Percentiles rank a stretch among this genome's conserved stretches.
phyloP scores from a whole-genome alignment of 306 rosid genomes.

The Ormosia emarginata region DNA sequence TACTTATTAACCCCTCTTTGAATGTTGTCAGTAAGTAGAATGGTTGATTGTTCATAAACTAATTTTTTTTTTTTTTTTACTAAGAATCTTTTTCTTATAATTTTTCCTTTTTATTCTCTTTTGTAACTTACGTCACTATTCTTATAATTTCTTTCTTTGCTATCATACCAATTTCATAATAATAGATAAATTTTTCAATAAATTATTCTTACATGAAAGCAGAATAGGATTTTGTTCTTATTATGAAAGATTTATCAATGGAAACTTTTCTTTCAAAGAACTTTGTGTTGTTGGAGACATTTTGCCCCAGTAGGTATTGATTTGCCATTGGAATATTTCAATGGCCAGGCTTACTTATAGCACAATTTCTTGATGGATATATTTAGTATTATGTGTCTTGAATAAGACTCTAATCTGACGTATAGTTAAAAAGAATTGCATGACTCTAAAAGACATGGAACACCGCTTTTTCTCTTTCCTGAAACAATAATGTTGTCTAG shows the following conservation, averaged over 20 bases:
- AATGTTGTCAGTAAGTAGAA: neutral
- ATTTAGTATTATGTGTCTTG: constrained; percentile 7
- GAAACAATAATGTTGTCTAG: constrained; percentile 30
- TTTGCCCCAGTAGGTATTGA: constrained; percentile 20
- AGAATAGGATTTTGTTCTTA: neutral
- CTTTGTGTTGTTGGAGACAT: neutral
- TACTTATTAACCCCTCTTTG: neutral
- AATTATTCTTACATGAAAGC: neutral
- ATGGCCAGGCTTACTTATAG: neutral
- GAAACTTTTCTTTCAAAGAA: neutral
- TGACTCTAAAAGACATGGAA: constrained; percentile 18
- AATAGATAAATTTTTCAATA: neutral
- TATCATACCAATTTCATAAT: neutral
- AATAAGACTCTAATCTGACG: constrained; percentile 13
- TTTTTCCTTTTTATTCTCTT: neutral
- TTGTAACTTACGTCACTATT: neutral
- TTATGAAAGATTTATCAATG: neutral
- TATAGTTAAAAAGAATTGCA: neutral
- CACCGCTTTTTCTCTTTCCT: constrained; percentile 14
- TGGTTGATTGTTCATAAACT: neutral
- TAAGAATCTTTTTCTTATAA: neutral
- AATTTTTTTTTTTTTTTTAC: neutral
- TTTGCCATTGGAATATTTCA: constrained; percentile 13
- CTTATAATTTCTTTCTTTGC: neutral
- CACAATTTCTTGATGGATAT: constrained; percentile 11